phyloP scores from a whole-genome alignment of 192 early-diverging fungal genomes.

The Coemansia sp. region DNA sequence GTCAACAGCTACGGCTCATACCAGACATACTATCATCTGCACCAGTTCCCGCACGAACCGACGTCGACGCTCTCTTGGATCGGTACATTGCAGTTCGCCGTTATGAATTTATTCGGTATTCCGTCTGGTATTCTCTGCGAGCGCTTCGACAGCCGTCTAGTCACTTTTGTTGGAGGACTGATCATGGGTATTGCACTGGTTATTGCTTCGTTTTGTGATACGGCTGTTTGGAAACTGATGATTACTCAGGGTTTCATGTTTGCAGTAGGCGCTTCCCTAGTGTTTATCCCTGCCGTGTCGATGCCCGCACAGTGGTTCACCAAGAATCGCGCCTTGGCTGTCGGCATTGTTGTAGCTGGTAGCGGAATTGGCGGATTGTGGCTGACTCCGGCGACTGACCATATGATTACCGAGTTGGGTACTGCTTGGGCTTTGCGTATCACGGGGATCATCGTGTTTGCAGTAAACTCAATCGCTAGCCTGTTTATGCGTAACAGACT shows the following conservation, averaged over 20 bases:
- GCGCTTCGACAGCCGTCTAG: conserved; percentile 56
- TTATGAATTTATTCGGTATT: conserved; percentile 57
- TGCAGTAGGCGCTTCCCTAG: conserved; percentile 52
- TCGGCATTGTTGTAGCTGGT: conserved; percentile 60
- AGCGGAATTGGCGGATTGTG: conserved; percentile 61
- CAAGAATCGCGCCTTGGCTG: conserved; percentile 56
- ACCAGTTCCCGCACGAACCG: conserved; percentile 43
- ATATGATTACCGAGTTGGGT: conserved; percentile 54
- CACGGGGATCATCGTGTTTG: conserved; percentile 55
- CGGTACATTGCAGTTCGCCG: conserved; percentile 58
- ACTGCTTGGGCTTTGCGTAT: conserved; percentile 62
- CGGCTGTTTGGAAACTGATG: conserved; percentile 64
- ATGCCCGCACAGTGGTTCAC: conserved; percentile 66
- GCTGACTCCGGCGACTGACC: conserved; percentile 57
- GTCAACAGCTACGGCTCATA: conserved; percentile 63
- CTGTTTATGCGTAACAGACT: conserved; percentile 50
- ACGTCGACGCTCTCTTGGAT: conserved; percentile 60
- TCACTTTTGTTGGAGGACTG: conserved; percentile 55
- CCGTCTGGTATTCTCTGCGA: conserved; percentile 59
- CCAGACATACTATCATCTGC: conserved; percentile 47
- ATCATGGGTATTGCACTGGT: conserved; percentile 58
- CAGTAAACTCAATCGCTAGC: conserved; percentile 41
- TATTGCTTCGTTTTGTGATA: conserved; percentile 62
- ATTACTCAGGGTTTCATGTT: conserved; percentile 63
- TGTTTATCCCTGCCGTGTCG: conserved; percentile 57